Percentiles rank a stretch among this genome's conserved stretches.
phyloP scores from a whole-genome alignment of 306 rosid species.

The Rosa multiflora region DNA sequence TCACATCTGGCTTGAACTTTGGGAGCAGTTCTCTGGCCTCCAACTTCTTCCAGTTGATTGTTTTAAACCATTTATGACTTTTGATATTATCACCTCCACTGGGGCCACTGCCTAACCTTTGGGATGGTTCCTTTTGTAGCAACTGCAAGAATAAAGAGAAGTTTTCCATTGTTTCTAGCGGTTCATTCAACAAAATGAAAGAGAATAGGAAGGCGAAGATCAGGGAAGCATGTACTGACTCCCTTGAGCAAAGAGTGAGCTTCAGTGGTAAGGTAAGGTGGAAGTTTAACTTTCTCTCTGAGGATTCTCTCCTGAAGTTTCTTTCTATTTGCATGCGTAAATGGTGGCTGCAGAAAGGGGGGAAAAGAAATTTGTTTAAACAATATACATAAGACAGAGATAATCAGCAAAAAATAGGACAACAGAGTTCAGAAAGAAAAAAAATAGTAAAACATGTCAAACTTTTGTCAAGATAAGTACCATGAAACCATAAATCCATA shows the following conservation, averaged over 20 bases:
- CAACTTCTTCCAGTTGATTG: conserved; percentile 88
- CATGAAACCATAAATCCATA: neutral
- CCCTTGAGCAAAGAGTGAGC: conserved; percentile 97
- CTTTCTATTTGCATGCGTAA: conserved; percentile 72
- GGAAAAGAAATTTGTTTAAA: conserved; percentile 8
- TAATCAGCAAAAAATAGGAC: neutral
- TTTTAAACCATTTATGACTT: conserved; percentile 76
- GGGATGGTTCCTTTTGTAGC: conserved; percentile 81
- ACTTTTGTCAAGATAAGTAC: neutral
- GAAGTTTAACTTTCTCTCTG: conserved; percentile 88
- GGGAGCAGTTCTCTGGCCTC: conserved; percentile 81
- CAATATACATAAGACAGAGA: neutral
- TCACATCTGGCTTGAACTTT: conserved; percentile 84
- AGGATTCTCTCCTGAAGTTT: conserved; percentile 92
- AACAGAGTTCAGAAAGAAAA: neutral
- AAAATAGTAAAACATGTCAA: neutral
- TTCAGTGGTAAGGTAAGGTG: conserved; percentile 64
- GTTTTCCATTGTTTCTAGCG: neutral
- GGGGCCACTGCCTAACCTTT: conserved; percentile 81
- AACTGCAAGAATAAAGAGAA: conserved; percentile 46
- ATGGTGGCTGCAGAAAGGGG: conserved; percentile 75
- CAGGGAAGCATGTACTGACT: conserved; percentile 46
- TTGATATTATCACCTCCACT: conserved; percentile 73
- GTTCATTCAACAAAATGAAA: neutral
- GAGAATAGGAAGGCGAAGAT: neutral